Base-by-base conservation (phyloP, 1,284 basidiomycete genomes). In the Apiotrichum porosum region DNA sequence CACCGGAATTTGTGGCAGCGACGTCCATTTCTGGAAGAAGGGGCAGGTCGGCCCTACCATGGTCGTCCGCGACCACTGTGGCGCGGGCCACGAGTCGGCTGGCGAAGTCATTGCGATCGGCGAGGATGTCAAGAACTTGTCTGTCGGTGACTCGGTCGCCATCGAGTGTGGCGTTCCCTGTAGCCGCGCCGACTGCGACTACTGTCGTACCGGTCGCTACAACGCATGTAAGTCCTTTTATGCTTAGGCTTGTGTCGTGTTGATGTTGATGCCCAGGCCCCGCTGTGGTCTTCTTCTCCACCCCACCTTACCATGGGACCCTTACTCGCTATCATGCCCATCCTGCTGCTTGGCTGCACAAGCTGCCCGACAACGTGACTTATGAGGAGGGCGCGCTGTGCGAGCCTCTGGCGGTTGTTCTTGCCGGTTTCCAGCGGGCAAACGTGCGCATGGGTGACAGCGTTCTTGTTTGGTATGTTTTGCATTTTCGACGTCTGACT, bases 91-190 rank as follows among this genome's bases (percentile, higher is more conserved):
- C 58, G 74, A 75, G 60, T 69, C 68, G 0, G 72, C 75, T 1
- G 77, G 77, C 14, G 69, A 75, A 44, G 63, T 78, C 44, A 60
- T 74, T 31, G 67, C 68, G 42, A 62, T 78, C 42, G 76, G 76
- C 22, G 61, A 66, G 31, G 74, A 66, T 6, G 77, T 77, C 3
- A 61, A 55, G 6, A 47, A 66, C 24, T 61, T 70, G 39, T 66
- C 71, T 45, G 62, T 69, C 9, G 72, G 72, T 1, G 75, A 77
- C 57, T 60, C 73, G 4, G 76, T 78, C 6, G 76, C 76, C n/a
- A 75, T 78, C 47, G 76, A 78, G 59, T 74, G 75, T n/a, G 76
- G 77, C 41, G 75, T 79, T 14, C 77, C 76, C 4, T 80, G 79
- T 60, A 66, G 69, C 49, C 66, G 65, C 41, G 65, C 76, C 1